Base-by-base conservation (phyloP, 257 asterid species). In the Sherardia arvensis region DNA sequence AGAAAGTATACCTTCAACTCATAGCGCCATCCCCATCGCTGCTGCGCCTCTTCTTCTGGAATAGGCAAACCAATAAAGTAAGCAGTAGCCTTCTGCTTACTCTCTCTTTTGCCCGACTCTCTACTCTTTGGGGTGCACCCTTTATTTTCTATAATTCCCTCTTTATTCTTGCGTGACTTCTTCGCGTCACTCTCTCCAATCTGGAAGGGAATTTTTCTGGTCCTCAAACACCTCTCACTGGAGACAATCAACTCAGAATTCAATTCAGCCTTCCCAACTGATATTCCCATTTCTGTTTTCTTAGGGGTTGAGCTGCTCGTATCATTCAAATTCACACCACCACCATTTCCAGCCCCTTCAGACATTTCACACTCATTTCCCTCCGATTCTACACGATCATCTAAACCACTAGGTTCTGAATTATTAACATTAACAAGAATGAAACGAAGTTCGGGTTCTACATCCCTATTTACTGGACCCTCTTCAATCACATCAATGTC, bases 11-110 rank as follows among this genome's bases (percentile, higher is more conserved):
- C 98, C 98, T 88, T 91, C 62, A 91, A 69, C 18, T 91, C 92
- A n/a, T 88, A 88, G 21, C 98, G 84, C 98, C 98, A 91, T 29
- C 69, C 71, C 96, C 96, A 91, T 73, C 79, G 77, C 65, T 71
- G 53, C 45, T 48, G 81, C 77, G 98, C 97, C 55, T 64, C 87
- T 59, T 83, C 97, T 66, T 84, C 84, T 1, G 79, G 78, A 78
- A 92, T 74, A 14, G 95, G 95, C 67, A 82, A 82, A 61, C 97
- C 95, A 17, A 81, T 65, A 62, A 88, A 91, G 57, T 72, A 62
- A 25, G 74, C 77, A 21, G 22, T 64, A 47, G 27, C 62, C 73
- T 74, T 78, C 61, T 64, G 66, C 21, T 71, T 69, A 4, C 20
- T 32, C 32, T 9, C 27, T 20, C 59, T 73, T 29, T 47, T 66